Evolutionary conservation across 805 yeast species (phyloP), one percentile per base, ranked within the genome.

Genomic region (Cyberlindnera suaveolens): DNA sequence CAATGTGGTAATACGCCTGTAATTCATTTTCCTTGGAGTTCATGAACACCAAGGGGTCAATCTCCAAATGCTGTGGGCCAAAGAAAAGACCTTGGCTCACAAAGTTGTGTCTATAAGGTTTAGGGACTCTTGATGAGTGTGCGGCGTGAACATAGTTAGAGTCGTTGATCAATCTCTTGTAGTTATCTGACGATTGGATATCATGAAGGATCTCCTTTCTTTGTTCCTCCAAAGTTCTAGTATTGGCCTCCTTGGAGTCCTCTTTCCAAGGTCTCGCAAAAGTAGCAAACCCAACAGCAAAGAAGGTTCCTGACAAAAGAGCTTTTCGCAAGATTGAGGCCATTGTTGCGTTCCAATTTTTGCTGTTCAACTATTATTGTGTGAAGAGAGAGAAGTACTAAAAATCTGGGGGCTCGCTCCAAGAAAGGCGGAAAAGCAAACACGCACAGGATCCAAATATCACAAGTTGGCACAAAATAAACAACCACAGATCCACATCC

Each of bases 71-170:
- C 15, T 78, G 72, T 2, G 78, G 76, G 0, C 95, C 90, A 50
- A 76, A 77, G 40, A 88, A 64, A 8, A 85, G 61, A 1, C 95
- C 95, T 40, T 80, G 77, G 0, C 84, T 80, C 9, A 84, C 87
- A 61, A 82, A 84, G 56, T 82, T 75, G 3, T 58, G 54, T 32
- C 72, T 73, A 54, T 83, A 88, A 7, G 77, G 78, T 36, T 61
- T 67, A 0, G 89, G 88, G 34, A 82, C 66, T 23, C 67, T 53
- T 16, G 71, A 65, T 3, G 78, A 72, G 23, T 70, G 71, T 1
- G 60, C 44, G 26, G 58, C 48, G 30, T 49, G 40, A 6, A 49
- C 48, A 44, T 45, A 68, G 14, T 57, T 47, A 11, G 50, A 59
- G 48, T 60, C 56, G 3, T 45, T 42, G 2, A 39, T 39, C 31